Percentiles rank a stretch among this genome's conserved stretches.
These are phyloP conservation scores for Stylonectria norvegica DNA, from an alignment of 2,329 filamentous ascomycete genomes.

Conservation along the genomic window DNA sequence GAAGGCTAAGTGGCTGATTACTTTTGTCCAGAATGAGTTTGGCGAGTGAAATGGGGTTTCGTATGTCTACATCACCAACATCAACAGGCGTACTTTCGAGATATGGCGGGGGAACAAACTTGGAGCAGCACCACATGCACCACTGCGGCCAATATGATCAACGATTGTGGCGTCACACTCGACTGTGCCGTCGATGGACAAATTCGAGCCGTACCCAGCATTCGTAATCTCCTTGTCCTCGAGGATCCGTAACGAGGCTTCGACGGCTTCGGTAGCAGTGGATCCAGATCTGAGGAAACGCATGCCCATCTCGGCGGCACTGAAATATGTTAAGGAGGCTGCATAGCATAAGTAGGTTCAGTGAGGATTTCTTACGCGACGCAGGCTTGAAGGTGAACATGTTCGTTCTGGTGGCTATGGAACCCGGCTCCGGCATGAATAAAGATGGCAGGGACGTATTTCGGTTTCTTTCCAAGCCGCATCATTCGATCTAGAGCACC, in stretches of 20 bases:
- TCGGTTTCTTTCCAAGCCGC: slow-evolving; percentile 34
- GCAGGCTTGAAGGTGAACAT: slow-evolving; percentile 79
- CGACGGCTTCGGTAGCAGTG: slow-evolving; percentile 81
- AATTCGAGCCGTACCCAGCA: slow-evolving; percentile 91
- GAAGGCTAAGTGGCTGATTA: slow-evolving; percentile 72
- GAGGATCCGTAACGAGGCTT: slow-evolving; percentile 80
- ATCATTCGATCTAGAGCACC: slow-evolving; percentile 41
- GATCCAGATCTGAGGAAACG: slow-evolving; percentile 73
- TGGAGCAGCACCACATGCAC: slow-evolving; percentile 85
- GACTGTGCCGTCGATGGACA: slow-evolving; percentile 84
- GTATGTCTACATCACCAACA: slow-evolving; percentile 62
- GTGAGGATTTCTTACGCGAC: slow-evolving; percentile 64
- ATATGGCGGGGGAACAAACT: slow-evolving; percentile 59
- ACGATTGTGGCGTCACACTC: slow-evolving; percentile 95
- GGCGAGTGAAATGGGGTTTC: slow-evolving; percentile 87
- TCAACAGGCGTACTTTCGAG: slow-evolving; percentile 1
- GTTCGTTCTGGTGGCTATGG: slow-evolving; percentile 84
- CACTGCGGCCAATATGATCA: slow-evolving; percentile 85
- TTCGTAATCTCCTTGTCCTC: slow-evolving; percentile 97
- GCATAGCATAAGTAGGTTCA: slow-evolving; percentile 2
- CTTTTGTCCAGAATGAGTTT: slow-evolving; percentile 77
- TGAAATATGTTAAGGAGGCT: slow-evolving; percentile 35
- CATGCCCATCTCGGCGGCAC: slow-evolving; percentile 83
- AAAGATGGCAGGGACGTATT: slow-evolving; percentile 70
- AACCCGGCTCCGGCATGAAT: slow-evolving; percentile 95